phyloP scores from a whole-genome alignment of 306 rosid genomes.

The Vicia sativa region DNA sequence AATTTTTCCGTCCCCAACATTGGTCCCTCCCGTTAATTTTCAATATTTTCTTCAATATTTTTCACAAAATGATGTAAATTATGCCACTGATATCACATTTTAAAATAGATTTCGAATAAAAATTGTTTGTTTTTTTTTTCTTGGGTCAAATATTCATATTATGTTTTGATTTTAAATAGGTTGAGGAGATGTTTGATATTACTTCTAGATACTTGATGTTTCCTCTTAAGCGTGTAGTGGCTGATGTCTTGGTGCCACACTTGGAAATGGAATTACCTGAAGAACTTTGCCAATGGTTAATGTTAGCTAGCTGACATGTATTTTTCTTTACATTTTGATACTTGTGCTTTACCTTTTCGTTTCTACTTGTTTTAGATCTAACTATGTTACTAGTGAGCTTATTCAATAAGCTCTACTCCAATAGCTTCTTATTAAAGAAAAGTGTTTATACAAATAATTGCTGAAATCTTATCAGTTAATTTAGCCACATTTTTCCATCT shows the following conservation, averaged over 20 bases:
- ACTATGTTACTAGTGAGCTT: neutral
- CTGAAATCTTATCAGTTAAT: constrained; percentile 32
- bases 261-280: constrained; percentile 78
- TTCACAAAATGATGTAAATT: no score
- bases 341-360: neutral
- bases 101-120: constrained; percentile 19
- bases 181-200: constrained; percentile 87
- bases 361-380: constrained; percentile 14
- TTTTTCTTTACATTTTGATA: constrained; percentile 31
- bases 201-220: constrained; percentile 89
- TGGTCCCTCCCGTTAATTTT: no score
- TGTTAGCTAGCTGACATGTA: constrained; percentile 89
- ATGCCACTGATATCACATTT: no score
- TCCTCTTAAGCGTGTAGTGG: constrained; percentile 93
- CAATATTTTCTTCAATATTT: no score
- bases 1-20: no score
- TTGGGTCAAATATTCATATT: constrained; percentile 37
- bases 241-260: constrained; percentile 83
- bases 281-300: constrained; percentile 89
- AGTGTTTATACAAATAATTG: no score
- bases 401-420: no score
- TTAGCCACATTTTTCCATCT: constrained; percentile 26
- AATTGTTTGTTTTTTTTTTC: constrained; percentile 23
- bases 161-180: constrained; percentile 53
- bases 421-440: no score